Evolutionary conservation across 495 filamentous ascomycete genomes (phyloP), one percentile per base, ranked within the genome.

Genomic region (Terfezia boudieri): DNA sequence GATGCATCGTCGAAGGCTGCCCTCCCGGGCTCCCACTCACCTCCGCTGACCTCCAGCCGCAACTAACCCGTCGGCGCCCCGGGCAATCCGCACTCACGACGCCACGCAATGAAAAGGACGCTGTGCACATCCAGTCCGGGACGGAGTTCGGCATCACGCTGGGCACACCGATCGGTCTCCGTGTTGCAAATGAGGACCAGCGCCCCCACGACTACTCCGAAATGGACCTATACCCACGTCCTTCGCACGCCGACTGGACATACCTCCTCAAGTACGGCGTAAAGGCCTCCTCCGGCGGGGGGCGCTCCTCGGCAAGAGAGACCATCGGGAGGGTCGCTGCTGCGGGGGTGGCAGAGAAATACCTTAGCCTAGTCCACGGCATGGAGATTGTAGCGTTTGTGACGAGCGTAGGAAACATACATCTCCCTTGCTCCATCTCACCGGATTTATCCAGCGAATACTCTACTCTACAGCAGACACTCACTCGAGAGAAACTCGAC

Each of bases 201-300:
- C 71, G 90, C 54, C 90, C 89, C 11, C 83, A 92, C 65, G 90
- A 98, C 72, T 98, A 98, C 66, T 79, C 78, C 61, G 95, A 88
- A 46, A 98, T 95, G 80, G 86, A 95, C 67, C 67, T 77, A 46
- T 94, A 82, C 74, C 90, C 90, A 10, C 75, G 90, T 37, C 90
- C 90, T 9, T 86, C 80, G 66, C 90, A 98, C 68, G 90, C 90
- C 53, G 90, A 98, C 66, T 94, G 81, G 74, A 98, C 90, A 58
- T 96, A 96, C 68, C 76, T 94, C 50, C 82, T 89, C 71, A 98
- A 98, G 69, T 98, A 98, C 61, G 90, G 90, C 10, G 82, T 96
- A 54, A 90, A 93, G 72, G 86, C 92, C 7, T 84, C 79, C 67
- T 87, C 82, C 57, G 90, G 90, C 56, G 90, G 90, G 58, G 92